A percentile compares a stretch with the other conserved stretches of the same genome.
Evolutionary conservation across 495 filamentous ascomycete species (phyloP).

Genomic region (Tuber microsphaerosporum): DNA sequence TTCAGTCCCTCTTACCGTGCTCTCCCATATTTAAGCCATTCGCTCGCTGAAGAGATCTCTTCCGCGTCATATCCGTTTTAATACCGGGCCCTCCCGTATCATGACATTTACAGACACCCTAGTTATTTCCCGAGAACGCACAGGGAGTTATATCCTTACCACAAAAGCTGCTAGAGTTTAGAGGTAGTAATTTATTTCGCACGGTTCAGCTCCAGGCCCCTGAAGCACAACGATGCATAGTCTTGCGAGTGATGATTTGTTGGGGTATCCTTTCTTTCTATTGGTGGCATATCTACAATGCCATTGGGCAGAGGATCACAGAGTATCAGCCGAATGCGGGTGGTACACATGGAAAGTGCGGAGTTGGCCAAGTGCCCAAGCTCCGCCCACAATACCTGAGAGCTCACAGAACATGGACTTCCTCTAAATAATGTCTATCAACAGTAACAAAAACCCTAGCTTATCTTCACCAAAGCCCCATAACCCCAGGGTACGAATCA

Average conservation of each 20-base stretch:
- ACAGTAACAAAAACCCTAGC: not conserved
- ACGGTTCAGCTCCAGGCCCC: not conserved
- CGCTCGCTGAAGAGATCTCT: not conserved
- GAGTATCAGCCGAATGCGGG: conserved; percentile 1
- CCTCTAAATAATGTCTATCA: not conserved
- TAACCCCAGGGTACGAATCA: not conserved
- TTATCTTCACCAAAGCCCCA: not conserved
- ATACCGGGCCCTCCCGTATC: not conserved
- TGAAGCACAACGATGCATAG: not conserved
- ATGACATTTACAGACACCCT: not conserved
- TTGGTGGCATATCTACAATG: not conserved
- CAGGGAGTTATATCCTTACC: not conserved
- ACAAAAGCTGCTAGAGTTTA: not conserved
- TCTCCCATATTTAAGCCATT: not conserved
- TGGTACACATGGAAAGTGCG: conserved; percentile 4
- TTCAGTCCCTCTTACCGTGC: not conserved
- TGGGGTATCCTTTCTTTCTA: not conserved
- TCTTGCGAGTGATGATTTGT: not conserved
- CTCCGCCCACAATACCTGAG: not conserved
- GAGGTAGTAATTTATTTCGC: not conserved
- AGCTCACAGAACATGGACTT: not conserved
- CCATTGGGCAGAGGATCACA: not conserved
- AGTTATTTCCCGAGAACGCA: not conserved
- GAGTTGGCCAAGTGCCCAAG: not conserved
- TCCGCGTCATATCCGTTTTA: not conserved